Evolutionary conservation across 2,329 filamentous ascomycete genomes (phyloP), one percentile per base, ranked within the genome.

Genomic region (Diaporthe batatas): DNA sequence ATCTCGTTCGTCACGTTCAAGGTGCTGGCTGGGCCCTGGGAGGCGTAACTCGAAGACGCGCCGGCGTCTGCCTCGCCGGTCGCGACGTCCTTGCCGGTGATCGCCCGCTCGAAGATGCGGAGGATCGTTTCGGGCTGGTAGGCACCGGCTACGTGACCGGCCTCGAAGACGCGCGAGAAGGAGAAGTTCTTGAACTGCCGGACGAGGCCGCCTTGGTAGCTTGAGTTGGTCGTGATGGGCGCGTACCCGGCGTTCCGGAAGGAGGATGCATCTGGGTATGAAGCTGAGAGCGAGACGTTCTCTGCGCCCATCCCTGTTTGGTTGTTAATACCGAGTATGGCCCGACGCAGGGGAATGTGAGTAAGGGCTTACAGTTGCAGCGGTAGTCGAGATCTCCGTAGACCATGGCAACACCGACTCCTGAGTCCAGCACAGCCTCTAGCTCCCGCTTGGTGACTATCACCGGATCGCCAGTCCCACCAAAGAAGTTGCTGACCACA

Each of bases 311-410:
- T 81, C 88, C 87, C 89, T 74, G 84, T 3, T 25, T 34, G 21
- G 25, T 8, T 12, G 10, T 65, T n/a, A 65, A 44, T 14, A 47
- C 29, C n/a, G n/a, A 6, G n/a, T 42, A 11, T 25, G 3, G n/a
- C 14, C 2, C 2, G 10, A 10, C 4, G 55, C 34, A 29, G 29
- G 39, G 42, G 2, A 32, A 39, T 8, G 36, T 11, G 6, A 18
- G 36, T 11, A 11, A 14, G 18, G 14, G 29, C 75, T 64, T 51
- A 76, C 78, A 80, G 71, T 80, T 80, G 75, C 85, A 87, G 14
- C 83, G 81, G 73, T 84, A 90, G 75, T 90, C 88, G 2, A 85
- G 82, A 75, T 90, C 89, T 6, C 88, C 88, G 73, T 89, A 88
- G 11, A 89, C 80, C 8, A 90, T 80, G 6, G 86, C 82, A 3